Conservation (phyloP, 2,329 filamentous ascomycete species). For the Talaromyces verruculosus region DNA sequence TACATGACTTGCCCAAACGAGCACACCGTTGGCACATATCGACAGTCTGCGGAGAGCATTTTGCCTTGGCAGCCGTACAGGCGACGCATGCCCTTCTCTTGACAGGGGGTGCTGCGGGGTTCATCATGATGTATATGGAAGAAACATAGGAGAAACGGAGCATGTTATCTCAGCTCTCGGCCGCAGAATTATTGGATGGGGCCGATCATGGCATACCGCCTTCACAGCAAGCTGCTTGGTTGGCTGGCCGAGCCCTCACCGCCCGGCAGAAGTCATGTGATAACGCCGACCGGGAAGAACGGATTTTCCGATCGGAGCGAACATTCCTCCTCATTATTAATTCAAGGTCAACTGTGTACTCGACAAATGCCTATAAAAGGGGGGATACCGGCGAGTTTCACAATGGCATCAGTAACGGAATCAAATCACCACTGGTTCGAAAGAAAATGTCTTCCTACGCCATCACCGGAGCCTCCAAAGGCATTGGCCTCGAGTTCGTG, state of each 20-base stretch:
- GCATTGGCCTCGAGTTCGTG: conserved; percentile 36
- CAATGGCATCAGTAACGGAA: neutral
- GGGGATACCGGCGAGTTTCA: too few species aligned
- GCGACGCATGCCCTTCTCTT: conserved; percentile 29
- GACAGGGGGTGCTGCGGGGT: conserved; percentile 17
- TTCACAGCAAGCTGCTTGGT: too few species aligned
- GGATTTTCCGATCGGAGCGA: neutral
- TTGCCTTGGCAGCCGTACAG: conserved; percentile 28
- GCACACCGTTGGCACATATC: conserved; percentile 28
- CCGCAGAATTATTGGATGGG: too few species aligned
- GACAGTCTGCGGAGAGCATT: conserved; percentile 27
- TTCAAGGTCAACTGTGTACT: neutral
- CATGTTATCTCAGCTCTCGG: too few species aligned
- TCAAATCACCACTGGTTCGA: neutral
- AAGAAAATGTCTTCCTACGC: conserved; percentile 37
- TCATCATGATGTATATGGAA: conserved; percentile 18
- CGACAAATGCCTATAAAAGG: neutral
- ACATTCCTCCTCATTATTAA: neutral
- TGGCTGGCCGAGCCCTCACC: too few species aligned
- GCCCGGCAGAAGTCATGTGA: too few species aligned
- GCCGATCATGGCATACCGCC: too few species aligned
- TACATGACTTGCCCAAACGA: conserved; percentile 30
- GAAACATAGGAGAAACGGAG: neutral
- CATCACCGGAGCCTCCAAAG: conserved; percentile 37
- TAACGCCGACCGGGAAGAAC: neutral